These are phyloP conservation scores for Pterocarpus macrocarpus DNA, from an alignment of 306 rosid genomes.

Conservation along the genomic window DNA sequence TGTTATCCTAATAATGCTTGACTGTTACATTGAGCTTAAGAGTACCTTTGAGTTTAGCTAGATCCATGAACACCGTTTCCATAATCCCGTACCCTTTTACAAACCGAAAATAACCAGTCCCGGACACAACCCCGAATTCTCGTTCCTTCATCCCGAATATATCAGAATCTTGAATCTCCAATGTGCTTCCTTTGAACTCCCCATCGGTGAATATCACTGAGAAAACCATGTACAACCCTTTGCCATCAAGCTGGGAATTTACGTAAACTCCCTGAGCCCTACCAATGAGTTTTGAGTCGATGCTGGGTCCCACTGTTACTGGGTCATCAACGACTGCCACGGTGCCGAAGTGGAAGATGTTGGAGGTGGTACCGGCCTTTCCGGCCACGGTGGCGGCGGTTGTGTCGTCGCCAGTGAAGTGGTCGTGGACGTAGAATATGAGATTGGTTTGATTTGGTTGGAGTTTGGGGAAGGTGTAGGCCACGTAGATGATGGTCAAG, in stretches of 20 bases:
- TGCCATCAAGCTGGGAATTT: constrained; percentile 67
- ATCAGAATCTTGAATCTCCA: constrained; percentile 73
- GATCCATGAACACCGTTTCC: constrained; percentile 68
- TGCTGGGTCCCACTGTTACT: constrained; percentile 60
- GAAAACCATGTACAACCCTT: constrained; percentile 62
- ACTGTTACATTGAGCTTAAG: constrained; percentile 65
- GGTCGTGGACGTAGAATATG: constrained; percentile 70
- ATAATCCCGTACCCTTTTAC: constrained; percentile 67
- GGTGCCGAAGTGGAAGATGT: constrained; percentile 66
- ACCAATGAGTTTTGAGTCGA: constrained; percentile 57
- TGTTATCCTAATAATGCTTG: constrained; percentile 46
- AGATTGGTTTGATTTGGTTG: constrained; percentile 66
- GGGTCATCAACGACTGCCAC: constrained; percentile 63
- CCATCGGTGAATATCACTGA: constrained; percentile 65
- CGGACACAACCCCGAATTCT: constrained; percentile 68
- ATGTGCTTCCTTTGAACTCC: constrained; percentile 60
- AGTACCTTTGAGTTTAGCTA: constrained; percentile 58
- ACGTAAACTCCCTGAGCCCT: constrained; percentile 70
- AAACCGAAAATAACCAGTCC: constrained; percentile 71
- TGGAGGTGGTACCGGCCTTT: constrained; percentile 53
- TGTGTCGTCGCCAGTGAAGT: constrained; percentile 63
- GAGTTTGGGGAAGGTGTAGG: constrained; percentile 53
- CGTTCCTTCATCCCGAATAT: constrained; percentile 49
- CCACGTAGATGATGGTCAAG: constrained; percentile 50
- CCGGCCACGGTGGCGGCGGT: constrained; percentile 64